Percentiles rank a stretch among this genome's conserved stretches.
phyloP scores from a whole-genome alignment of 306 rosid genomes.

The Quercus mongolica region DNA sequence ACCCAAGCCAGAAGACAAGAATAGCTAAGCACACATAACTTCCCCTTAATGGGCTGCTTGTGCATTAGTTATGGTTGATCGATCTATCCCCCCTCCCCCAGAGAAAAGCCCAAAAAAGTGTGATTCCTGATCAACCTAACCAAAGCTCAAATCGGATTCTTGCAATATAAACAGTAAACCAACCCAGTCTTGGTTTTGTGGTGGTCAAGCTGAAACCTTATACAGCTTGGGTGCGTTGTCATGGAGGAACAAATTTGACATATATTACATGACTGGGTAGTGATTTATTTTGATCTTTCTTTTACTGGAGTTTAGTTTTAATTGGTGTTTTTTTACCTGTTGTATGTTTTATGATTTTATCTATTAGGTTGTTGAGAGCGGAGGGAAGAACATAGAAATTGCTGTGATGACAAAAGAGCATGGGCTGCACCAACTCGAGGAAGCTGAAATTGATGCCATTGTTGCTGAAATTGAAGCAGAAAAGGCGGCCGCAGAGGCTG shows the following conservation, averaged over 20 bases:
- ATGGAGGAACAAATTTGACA: neutral
- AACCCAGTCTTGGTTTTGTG: neutral
- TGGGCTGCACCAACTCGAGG: constrained; percentile 55
- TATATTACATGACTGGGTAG: neutral
- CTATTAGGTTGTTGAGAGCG: constrained; percentile 58
- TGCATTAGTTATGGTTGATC: neutral
- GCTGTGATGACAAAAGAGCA: constrained; percentile 58
- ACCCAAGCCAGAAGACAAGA: neutral
- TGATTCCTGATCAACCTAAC: neutral
- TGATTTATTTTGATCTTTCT: neutral
- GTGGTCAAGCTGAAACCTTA: neutral
- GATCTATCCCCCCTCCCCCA: too few relatives aligned
- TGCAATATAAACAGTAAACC: neutral
- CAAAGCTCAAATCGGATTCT: neutral
- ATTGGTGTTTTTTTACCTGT: neutral
- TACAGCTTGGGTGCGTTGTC: neutral
- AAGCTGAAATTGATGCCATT: constrained; percentile 54
- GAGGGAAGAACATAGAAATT: constrained; percentile 61
- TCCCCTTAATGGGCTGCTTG: neutral
- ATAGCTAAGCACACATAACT: neutral
- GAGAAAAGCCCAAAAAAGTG: too few relatives aligned
- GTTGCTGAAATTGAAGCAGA: constrained; percentile 58
- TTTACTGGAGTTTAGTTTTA: neutral
- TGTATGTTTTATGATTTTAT: neutral
- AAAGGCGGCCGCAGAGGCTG: constrained; percentile 65